Evolutionary conservation across 2,329 filamentous ascomycete genomes (phyloP).

Genomic region (Phaeosphaeriaceae sp.): DNA sequence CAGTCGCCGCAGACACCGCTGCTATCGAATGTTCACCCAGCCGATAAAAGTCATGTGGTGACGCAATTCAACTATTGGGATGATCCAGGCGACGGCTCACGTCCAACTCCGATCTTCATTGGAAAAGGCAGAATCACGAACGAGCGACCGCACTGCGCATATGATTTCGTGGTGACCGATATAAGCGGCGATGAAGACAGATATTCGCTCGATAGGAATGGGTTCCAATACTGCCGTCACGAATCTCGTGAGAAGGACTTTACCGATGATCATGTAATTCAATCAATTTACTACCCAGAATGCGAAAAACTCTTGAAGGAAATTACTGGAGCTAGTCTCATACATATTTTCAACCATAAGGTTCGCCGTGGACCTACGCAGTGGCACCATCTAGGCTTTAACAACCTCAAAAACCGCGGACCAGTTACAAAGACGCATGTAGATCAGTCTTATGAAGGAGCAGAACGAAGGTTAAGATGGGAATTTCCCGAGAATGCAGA

Average conservation of each 20-base stretch:
- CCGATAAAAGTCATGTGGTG: slow-evolving; percentile 21
- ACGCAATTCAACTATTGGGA: slow-evolving; percentile 33
- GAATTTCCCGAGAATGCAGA: slow-evolving; percentile 27
- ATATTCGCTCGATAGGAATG: slow-evolving; percentile 26
- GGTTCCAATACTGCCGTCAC: slow-evolving; percentile 29
- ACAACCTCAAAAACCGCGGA: slow-evolving; percentile 42
- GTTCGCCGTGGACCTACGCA: slow-evolving; percentile 54
- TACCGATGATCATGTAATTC: slow-evolving; percentile 20
- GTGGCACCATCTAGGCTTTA: slow-evolving; percentile 37
- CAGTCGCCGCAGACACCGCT: neutral
- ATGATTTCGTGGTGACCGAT: slow-evolving; percentile 27
- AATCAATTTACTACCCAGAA: slow-evolving; percentile 25
- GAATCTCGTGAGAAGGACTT: slow-evolving; percentile 26
- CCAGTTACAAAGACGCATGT: slow-evolving; percentile 61
- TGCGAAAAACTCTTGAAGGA: slow-evolving; percentile 36
- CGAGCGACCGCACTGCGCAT: slow-evolving; percentile 25
- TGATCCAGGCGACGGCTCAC: slow-evolving; percentile 29
- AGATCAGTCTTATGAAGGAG: slow-evolving; percentile 47
- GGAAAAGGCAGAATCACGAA: slow-evolving; percentile 32
- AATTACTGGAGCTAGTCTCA: slow-evolving; percentile 61
- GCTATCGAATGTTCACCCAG: neutral
- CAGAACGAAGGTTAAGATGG: slow-evolving; percentile 21
- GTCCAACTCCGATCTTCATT: slow-evolving; percentile 29
- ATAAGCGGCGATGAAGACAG: slow-evolving; percentile 25
- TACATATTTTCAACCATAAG: slow-evolving; percentile 68